Conservation (phyloP, 2,329 filamentous ascomycete genomes). For the Neodidymelliopsis sp. region DNA sequence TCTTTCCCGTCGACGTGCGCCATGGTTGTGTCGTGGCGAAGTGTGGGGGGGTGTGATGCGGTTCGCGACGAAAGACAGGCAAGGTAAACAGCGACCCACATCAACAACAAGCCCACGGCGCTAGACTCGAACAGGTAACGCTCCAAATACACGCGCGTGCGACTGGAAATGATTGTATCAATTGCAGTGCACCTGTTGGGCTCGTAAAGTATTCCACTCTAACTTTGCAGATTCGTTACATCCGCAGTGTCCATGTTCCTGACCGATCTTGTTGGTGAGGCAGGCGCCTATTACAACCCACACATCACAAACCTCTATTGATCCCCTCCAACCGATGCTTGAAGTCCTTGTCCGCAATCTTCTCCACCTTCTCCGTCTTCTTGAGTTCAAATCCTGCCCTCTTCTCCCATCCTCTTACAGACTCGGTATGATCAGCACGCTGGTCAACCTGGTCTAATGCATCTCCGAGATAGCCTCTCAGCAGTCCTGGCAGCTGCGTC, state of each 20-base stretch:
- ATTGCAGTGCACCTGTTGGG: no score
- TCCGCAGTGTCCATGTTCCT: no score
- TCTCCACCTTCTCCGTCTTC: not conserved
- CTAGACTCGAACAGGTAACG: slow-evolving; percentile 1
- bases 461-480: slow-evolving; percentile 42
- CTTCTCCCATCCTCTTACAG: slow-evolving; percentile 47
- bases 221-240: no score
- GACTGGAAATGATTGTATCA: no score
- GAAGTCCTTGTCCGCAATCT: not conserved
- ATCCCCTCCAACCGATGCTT: slow-evolving; percentile 3
- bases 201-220: no score
- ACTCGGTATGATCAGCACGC: slow-evolving; percentile 46
- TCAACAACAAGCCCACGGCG: slow-evolving; percentile 3
- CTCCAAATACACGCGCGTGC: no score
- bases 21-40: slow-evolving; percentile 34
- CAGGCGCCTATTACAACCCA: no score
- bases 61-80: slow-evolving; percentile 5
- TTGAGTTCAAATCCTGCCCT: slow-evolving; percentile 43
- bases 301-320: not conserved
- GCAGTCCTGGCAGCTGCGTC: slow-evolving; percentile 39
- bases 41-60: slow-evolving; percentile 19
- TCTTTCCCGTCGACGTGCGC: slow-evolving; percentile 69
- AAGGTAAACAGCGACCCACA: slow-evolving; percentile 24
- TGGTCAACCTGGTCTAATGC: slow-evolving; percentile 39
- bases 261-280: no score